Evolutionary conservation across 2,329 filamentous ascomycete genomes (phyloP), one percentile per base, ranked within the genome.

Genomic region (Xylaria sp.): DNA sequence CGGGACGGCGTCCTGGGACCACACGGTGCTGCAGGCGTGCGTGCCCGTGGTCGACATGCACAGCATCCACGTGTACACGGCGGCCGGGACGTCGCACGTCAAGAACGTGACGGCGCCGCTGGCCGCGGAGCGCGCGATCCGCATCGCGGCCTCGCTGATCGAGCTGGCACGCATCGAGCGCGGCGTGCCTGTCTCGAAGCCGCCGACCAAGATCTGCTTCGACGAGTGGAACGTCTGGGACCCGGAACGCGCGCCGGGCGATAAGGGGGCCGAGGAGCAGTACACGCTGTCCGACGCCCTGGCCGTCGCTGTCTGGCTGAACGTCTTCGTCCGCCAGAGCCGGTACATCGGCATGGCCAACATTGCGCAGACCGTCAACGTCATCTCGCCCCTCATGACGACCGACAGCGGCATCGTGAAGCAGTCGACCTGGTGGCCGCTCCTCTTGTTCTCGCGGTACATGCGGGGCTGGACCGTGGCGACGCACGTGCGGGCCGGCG

Each of bases 191-290:
- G 80, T 85, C 0, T 81, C 83, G 0, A 86, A 90, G n/a, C 86
- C 87, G 4, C 82, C 86, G 3, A 90, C 88, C 56, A 90, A 86
- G 60, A 93, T 94, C 77, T 94, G 92, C 83, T 94, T 94, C 77
- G 92, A 94, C 77, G 92, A 94, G 79, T 94, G 92, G 92, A 94
- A 94, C 77, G 91, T 94, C 9, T 94, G 92, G 92, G 91, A 93
- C 74, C 90, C 91, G 0, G 83, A 85, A 62, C 87, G 91, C 9
- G 91, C 92, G 0, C 90, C 90, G 0, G 92, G 92, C 17, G 88
- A 91, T 74, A 79, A 86, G 68, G 92, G 92, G 17, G 92, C 90
- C 6, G 92, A 94, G 79, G 91, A 94, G 77, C 82, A 80, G 74
- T 93, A 94, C 81, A 93, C 89, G 0, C 85, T 94, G 7, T 92